Evolutionary conservation across 2,329 filamentous ascomycete genomes (phyloP), one percentile per base, ranked within the genome.

Genomic region (Fusarium scirpi): DNA sequence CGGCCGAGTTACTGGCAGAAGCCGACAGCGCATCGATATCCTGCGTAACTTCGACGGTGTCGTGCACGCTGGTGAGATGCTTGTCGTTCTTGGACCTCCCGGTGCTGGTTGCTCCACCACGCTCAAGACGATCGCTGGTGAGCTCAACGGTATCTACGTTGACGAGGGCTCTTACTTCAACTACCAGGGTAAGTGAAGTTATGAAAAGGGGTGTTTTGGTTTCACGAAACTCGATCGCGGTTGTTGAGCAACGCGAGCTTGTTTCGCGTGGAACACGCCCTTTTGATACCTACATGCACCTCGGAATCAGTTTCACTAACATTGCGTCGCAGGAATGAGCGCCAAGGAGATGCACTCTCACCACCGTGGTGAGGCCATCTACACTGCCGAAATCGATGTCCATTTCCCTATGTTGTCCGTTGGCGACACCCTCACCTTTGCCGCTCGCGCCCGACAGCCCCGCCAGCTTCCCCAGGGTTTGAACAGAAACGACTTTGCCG

Each of bases 301-400:
- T 29, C 24, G 20, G 18, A 43, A 38, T 30, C 16, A 48, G 43
- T 45, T 27, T 69, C 58, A 38, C 55, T 65, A 62, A 79, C 59
- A 71, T 40, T 27, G 44, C 27, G 24, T 27, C 40, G 62, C 65
- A 85, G 88, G 90, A 71, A 85, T 93, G 74, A 83, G 87, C 5
- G 86, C 92, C 59, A 82, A 92, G 76, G 87, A 93, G 76, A 95
- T 96, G 92, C 89, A 92, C 80, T 88, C 87, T 13, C 84, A 87
- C 67, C 94, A 95, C 82, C 90, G 92, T 29, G 93, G 93, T 70
- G 93, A 97, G 80, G 92, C 92, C 67, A 94, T 96, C 78, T 96
- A 96, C 81, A 94, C 92, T 0, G 92, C 92, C 63, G 93, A 96
- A 79, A 90, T 93, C 38, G 94, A 97, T 77, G 90, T 92, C 7